Base-by-base conservation (phyloP, 2,329 filamentous ascomycete genomes). In the Madurella mycetomatis region DNA sequence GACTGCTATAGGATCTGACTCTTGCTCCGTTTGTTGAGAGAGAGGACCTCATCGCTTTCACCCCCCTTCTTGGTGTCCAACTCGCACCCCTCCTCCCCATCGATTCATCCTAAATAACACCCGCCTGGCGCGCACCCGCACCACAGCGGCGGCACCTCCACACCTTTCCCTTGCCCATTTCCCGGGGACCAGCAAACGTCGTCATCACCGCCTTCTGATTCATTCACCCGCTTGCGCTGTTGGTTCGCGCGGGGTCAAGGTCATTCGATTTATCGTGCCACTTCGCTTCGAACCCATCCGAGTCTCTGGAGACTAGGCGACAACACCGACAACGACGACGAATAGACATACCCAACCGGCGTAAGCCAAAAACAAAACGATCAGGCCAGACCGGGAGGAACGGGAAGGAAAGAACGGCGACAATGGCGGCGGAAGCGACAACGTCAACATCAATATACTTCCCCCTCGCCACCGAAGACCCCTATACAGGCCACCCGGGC, bases 391-490 rank as follows among this genome's bases (percentile, higher is more conserved):
- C 9, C 18, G 45, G 34, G 37, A 19, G 30, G 16, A 16, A 34
- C 7, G 25, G 25, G 37, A 9, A 15, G 9, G 31, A 13, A 39
- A 17, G 5, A 51, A 42, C 11, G 40, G 41, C 31, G 25, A 47
- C 11, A 37, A 37, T 12, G 34, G 13, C 34, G 34, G 15, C 41
- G 19, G 30, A 39, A 43, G 42, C 18, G 42, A 41, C 19, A 65
- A 65, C 49, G 78, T 79, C 49, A 72, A 72, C 32, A 65, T 64
- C 5, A 60, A 66, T 32, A 25, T 52, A 64, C 25, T 78, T 77
- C 56, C 75, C 76, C 4, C 68, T 78, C 54, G 70, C 74, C 19
- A 75, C 73, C 2, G 70, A 76, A 49, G 64, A 67, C 37, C 68
- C 72, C 3, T 68, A 67, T 53, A 66, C 68, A 9, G 70, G 67